Percentiles rank a stretch among this genome's conserved stretches.
Evolutionary conservation across 1,139 yeast species (phyloP).

Genomic region (Insectozyma bohioensis): DNA sequence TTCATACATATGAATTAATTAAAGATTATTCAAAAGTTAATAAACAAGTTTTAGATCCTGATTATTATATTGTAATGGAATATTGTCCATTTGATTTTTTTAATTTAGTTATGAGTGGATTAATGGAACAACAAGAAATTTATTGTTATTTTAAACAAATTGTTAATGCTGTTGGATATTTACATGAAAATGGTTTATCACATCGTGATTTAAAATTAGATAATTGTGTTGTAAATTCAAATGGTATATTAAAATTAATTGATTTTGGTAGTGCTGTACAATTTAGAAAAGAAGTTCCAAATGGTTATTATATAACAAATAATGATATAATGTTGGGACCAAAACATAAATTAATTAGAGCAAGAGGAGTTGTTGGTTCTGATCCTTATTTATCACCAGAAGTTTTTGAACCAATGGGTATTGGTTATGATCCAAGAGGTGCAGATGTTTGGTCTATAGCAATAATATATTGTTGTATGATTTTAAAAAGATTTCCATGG

Average conservation of each 20-base stretch:
- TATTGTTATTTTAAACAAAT: conserved; percentile 72
- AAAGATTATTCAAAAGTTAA: conserved; percentile 24
- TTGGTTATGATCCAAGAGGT: conserved; percentile 66
- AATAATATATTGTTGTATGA: conserved; percentile 74
- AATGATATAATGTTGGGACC: conserved; percentile 22
- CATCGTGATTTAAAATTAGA: conserved; percentile 78
- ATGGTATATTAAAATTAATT: conserved; percentile 66
- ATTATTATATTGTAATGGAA: conserved; percentile 69
- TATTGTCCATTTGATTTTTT: conserved; percentile 75
- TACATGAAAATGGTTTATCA: conserved; percentile 69
- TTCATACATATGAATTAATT: conserved; percentile 63
- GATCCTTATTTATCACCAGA: conserved; percentile 85
- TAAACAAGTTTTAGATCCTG: conserved; percentile 36
- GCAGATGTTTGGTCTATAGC: conserved; percentile 82
- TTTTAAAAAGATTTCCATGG: conserved; percentile 75
- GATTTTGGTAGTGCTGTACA: conserved; percentile 80
- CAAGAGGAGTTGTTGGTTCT: conserved; percentile 76
- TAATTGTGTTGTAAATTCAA: conserved; percentile 65
- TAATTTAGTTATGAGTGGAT: conserved; percentile 72
- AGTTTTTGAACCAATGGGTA: conserved; percentile 47
- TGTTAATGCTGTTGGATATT: conserved; percentile 55
- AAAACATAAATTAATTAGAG: conserved; percentile 30
- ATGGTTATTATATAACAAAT: conserved; percentile 26
- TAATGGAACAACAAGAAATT: conserved; percentile 57
- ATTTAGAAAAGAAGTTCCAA: conserved; percentile 41